A percentile compares a stretch with the other conserved stretches of the same genome.
Conservation (phyloP, 2,329 filamentous ascomycete genomes). For the Ceratocystis smalleyi region DNA sequence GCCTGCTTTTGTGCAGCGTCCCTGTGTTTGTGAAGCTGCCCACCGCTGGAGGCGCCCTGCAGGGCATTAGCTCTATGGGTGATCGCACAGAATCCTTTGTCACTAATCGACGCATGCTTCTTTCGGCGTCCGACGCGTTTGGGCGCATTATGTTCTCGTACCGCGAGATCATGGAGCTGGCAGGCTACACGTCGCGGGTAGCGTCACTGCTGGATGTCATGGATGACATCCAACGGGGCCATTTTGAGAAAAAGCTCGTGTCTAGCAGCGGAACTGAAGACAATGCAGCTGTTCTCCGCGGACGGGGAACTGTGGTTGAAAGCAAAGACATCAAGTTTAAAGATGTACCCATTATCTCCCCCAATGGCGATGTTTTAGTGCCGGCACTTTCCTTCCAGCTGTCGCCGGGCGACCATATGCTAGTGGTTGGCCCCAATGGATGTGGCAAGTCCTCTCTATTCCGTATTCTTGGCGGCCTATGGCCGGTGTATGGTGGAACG, state of each 20-base stretch:
- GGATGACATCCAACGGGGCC: constrained; percentile 76
- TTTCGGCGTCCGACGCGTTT: constrained; percentile 89
- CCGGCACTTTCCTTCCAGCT: constrained; percentile 76
- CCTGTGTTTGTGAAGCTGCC: constrained; percentile 93
- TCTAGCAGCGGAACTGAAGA: constrained; percentile 70
- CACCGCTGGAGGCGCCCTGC: constrained; percentile 31
- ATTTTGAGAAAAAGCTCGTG: constrained; percentile 92
- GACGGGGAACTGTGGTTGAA: constrained; percentile 68
- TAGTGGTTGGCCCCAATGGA: constrained; percentile 92
- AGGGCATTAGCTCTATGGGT: constrained; percentile 46
- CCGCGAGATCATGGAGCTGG: constrained; percentile 90
- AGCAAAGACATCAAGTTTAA: constrained; percentile 72
- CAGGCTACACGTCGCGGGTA: constrained; percentile 87
- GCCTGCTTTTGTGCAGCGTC: constrained; percentile 79
- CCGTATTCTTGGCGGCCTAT: constrained; percentile 86
- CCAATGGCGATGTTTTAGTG: constrained; percentile 86
- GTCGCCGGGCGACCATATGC: constrained; percentile 69
- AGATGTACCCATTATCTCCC: constrained; percentile 88
- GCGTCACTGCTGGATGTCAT: constrained; percentile 83
- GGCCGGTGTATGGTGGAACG: constrained; percentile 91
- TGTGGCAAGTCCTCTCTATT: constrained; percentile 95
- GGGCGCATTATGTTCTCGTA: constrained; percentile 96
- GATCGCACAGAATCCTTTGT: constrained; percentile 67
- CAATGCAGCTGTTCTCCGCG: constrained; percentile 68
- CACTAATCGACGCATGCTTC: constrained; percentile 79